Evolutionary conservation across 1,139 yeast genomes (phyloP).

Genomic region (Debaryomycetaceae sp.): DNA sequence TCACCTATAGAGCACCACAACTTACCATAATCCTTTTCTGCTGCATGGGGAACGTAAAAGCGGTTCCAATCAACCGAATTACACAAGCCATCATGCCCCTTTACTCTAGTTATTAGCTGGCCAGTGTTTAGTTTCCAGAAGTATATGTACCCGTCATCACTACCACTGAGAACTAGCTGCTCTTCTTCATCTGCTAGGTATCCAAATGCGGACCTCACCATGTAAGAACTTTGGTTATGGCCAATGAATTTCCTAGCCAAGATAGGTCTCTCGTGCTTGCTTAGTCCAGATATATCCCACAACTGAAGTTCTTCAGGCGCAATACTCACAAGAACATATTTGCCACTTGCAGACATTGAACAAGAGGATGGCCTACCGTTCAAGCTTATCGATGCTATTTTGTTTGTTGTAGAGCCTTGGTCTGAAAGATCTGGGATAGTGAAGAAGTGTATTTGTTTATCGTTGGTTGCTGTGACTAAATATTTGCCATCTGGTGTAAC

Average conservation of each 20-base stretch:
- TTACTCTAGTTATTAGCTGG: slow-evolving; percentile 54
- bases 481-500: slow-evolving; percentile 63
- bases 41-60: slow-evolving; percentile 13
- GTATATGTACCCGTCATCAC: slow-evolving; percentile 77
- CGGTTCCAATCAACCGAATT: slow-evolving; percentile 79
- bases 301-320: slow-evolving; percentile 79
- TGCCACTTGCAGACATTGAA: slow-evolving; percentile 37
- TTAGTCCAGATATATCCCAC: slow-evolving; percentile 53
- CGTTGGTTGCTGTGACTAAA: slow-evolving; percentile 62
- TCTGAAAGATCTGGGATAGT: slow-evolving; percentile 35
- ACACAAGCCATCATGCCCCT: slow-evolving; percentile 67
- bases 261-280: slow-evolving; percentile 28
- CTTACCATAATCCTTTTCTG: slow-evolving; percentile 36
- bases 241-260: slow-evolving; percentile 66
- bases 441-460: slow-evolving; percentile 54
- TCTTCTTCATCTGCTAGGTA: slow-evolving; percentile 47
- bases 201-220: slow-evolving; percentile 80
- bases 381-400: slow-evolving; percentile 31
- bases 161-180: slow-evolving; percentile 72
- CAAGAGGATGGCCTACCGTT: slow-evolving; percentile 42
- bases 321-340: slow-evolving; percentile 58
- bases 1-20: slow-evolving; percentile 85
- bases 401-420: slow-evolving; percentile 32
- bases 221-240: slow-evolving; percentile 60
- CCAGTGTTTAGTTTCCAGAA: slow-evolving; percentile 81